phyloP scores from a whole-genome alignment of 177 flowering plant species.

The Vitis hybrid region DNA sequence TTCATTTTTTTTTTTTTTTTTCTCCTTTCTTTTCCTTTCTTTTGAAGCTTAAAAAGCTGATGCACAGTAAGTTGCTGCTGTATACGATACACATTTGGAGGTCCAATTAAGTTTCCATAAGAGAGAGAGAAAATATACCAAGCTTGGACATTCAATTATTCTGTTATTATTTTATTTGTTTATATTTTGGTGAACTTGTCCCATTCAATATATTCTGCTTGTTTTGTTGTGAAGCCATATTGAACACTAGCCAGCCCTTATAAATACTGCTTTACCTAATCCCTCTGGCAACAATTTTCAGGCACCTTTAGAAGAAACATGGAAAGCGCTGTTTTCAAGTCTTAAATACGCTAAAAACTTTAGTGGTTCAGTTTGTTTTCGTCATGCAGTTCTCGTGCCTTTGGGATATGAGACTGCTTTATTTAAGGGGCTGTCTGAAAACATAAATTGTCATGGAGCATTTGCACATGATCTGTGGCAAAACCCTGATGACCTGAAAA shows the following conservation, averaged over 20 bases:
- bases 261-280: background rate
- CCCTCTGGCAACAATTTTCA: conserved; percentile 24
- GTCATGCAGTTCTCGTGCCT: conserved; percentile 79
- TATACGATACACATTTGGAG: too few relatives aligned
- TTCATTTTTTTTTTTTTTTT: too few relatives aligned
- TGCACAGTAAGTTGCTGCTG: too few relatives aligned
- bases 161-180: too few relatives aligned
- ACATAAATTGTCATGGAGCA: conserved; percentile 67
- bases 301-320: conserved; percentile 89
- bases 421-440: conserved; percentile 71
- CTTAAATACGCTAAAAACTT: conserved; percentile 80
- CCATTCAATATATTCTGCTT: too few relatives aligned
- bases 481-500: conserved; percentile 66
- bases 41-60: too few relatives aligned
- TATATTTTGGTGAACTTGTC: too few relatives aligned
- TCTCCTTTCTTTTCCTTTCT: too few relatives aligned
- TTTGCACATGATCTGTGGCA: conserved; percentile 65
- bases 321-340: conserved; percentile 81
- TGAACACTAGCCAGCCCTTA: background rate
- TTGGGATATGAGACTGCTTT: conserved; percentile 91
- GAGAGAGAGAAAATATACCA: too few relatives aligned
- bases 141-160: too few relatives aligned
- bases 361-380: conserved; percentile 81
- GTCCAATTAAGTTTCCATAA: too few relatives aligned
- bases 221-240: background rate